Evolutionary conservation across 169 alveolate genomes (phyloP).

Genomic region (Ichthyophthirius multifiliis): DNA sequence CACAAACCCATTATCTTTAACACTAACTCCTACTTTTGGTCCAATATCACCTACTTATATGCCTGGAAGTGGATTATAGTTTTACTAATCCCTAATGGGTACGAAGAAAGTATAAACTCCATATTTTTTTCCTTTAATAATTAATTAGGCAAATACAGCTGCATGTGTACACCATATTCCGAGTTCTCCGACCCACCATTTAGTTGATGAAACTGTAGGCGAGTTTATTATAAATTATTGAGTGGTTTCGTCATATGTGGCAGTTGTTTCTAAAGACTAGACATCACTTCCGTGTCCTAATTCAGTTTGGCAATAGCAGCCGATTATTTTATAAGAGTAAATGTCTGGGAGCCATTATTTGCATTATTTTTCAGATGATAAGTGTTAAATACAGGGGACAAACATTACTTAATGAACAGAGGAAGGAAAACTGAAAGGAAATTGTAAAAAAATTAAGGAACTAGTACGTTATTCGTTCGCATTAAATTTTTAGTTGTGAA

Average conservation of each 20-base stretch:
- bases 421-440: constrained; percentile 6
- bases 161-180: constrained; percentile 60
- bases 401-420: constrained; percentile 46
- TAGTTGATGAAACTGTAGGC: constrained; percentile 66
- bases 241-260: constrained; percentile 57
- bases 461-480: neutral
- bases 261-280: constrained; percentile 59
- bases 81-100: constrained; percentile 54
- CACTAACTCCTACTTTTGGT: constrained; percentile 49
- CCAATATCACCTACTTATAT: constrained; percentile 72
- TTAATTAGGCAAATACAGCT: constrained; percentile 55
- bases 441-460: neutral
- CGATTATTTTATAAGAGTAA: constrained; percentile 36
- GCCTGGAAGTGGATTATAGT: constrained; percentile 63
- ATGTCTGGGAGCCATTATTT: constrained; percentile 43
- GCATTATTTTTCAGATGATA: constrained; percentile 53
- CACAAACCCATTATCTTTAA: constrained; percentile 66
- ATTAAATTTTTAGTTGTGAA: neutral
- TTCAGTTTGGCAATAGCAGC: constrained; percentile 74
- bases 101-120: constrained; percentile 65
- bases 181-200: constrained; percentile 78
- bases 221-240: constrained; percentile 52
- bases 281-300: constrained; percentile 82
- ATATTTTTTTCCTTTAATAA: constrained; percentile 46
- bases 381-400: constrained; percentile 40